Percentiles rank a stretch among this genome's conserved stretches.
Conservation (phyloP, 2,329 filamentous ascomycete genomes). For the Neurospora sp. region DNA sequence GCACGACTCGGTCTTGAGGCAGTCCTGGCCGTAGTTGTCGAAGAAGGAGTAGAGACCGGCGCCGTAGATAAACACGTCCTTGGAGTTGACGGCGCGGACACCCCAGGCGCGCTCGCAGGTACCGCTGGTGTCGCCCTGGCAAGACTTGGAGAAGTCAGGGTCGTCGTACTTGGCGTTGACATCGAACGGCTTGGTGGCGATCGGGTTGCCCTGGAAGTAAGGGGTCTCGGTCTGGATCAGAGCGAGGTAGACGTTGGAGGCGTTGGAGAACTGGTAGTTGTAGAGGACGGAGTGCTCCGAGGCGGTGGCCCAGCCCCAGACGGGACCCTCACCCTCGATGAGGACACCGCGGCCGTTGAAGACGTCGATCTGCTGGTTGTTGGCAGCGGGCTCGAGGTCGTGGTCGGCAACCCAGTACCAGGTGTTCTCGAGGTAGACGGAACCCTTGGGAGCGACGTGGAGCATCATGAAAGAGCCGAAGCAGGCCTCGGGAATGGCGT, state of each 20-base stretch:
- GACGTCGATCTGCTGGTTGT: constrained; percentile 62
- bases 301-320: constrained; percentile 75
- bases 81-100: constrained; percentile 58
- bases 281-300: constrained; percentile 58
- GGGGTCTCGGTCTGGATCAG: constrained; percentile 86
- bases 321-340: constrained; percentile 66
- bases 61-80: constrained; percentile 59
- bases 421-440: constrained; percentile 76
- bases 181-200: constrained; percentile 56
- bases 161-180: constrained; percentile 50
- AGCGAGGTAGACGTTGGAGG: constrained; percentile 71
- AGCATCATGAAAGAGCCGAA: constrained; percentile 64
- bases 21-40: constrained; percentile 68
- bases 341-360: constrained; percentile 80
- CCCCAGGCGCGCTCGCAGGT: constrained; percentile 68
- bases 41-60: constrained; percentile 76
- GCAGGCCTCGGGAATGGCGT: constrained; percentile 56
- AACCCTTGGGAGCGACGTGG: constrained; percentile 52
- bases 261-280: constrained; percentile 78
- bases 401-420: constrained; percentile 92
- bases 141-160: constrained; percentile 56
- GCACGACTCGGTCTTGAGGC: constrained; percentile 58
- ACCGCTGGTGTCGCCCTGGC: constrained; percentile 29
- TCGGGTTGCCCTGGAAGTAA: constrained; percentile 77
- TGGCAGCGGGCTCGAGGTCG: constrained; percentile 66